phyloP scores from a whole-genome alignment of 2,329 filamentous ascomycete species.

The Myriosclerotinia duriaeana region DNA sequence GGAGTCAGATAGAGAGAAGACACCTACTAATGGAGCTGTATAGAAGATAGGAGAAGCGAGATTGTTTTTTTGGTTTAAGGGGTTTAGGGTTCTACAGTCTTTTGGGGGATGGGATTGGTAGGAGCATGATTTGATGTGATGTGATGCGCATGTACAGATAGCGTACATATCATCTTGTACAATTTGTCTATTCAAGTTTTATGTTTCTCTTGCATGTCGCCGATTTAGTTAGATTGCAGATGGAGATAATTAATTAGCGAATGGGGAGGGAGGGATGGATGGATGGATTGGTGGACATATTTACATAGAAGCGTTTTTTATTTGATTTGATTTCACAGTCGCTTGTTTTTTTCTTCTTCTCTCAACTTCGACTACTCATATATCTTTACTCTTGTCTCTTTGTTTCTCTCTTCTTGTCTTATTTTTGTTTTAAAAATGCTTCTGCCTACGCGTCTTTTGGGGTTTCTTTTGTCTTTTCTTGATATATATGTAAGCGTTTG shows the following conservation, averaged over 20 bases:
- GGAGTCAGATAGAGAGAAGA: conserved; percentile 22
- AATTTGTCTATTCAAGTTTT: conserved; percentile 3
- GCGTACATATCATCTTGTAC: conserved; percentile 17
- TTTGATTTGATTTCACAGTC: not conserved
- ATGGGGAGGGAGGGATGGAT: conserved; percentile 14
- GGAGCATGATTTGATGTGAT: not conserved
- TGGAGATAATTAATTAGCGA: not conserved
- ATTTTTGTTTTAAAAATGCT: not conserved
- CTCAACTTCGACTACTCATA: not conserved
- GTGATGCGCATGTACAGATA: conserved; percentile 17
- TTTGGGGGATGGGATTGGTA: not conserved
- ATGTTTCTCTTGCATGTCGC: not conserved
- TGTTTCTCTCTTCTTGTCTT: not conserved
- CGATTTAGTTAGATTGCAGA: not conserved
- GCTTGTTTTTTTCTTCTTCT: not conserved
- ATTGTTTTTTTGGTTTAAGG: conserved; percentile 3
- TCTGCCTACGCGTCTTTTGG: not conserved
- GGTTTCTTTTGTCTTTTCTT: not conserved
- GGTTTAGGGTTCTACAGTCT: conserved; percentile 7
- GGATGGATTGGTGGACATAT: conserved; percentile 6
- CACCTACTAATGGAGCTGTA: conserved; percentile 19
- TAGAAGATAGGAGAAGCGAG: not conserved
- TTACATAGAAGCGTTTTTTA: conserved; percentile 18
- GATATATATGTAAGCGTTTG: conserved; percentile 7
- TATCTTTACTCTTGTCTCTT: not conserved